Evolutionary conservation across 164 flowering plant species (phyloP), one percentile per base, ranked within the genome.

Genomic region (Umbellularia californica): DNA sequence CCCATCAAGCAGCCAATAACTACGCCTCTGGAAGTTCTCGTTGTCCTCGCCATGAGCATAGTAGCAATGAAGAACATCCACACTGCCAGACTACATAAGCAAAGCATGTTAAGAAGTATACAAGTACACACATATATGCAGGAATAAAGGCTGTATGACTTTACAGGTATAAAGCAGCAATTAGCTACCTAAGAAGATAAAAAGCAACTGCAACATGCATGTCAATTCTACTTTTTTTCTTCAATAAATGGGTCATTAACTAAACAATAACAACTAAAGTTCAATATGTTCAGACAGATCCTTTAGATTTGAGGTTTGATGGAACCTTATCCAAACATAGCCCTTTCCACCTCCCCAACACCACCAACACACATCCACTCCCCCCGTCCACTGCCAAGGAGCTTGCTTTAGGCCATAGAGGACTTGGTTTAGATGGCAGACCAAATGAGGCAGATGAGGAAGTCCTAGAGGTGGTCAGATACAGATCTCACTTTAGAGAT

Each of bases 1-100:
- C 99, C 69, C 77, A 64, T 95, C 98, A 81, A 95, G 97, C 98
- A 95, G 81, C 99, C 99, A 95, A 83, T 95, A 95, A 75, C 98
- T 84, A 23, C 99, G 87, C 27, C 99, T 83, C 79, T 95, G 99
- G 65, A 95, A 91, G 72, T 84, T 89, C 72, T 88, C 90, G 76
- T 92, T 88, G 20, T 84, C 90, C 82, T 95, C 97, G 11, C 98
- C 97, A 85, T 95, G 98, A 35, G 98, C 98, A 87, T 95, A 95
- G 81, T 95, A 95, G 81, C 98, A 95, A 77, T 95, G 94, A 35
- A 95, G 82, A 74, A 88, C 95, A 82, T 95, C 98, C 75, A 92
- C 88, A 79, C 93, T 90, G 51, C 95, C 97, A 75, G 84, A 89
- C 98, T 95, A 79, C 51, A 82, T 65, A 71, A 58, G 58, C 71